Conservation (phyloP, 139 green algal species). For the Haematococcus lacustris region DNA sequence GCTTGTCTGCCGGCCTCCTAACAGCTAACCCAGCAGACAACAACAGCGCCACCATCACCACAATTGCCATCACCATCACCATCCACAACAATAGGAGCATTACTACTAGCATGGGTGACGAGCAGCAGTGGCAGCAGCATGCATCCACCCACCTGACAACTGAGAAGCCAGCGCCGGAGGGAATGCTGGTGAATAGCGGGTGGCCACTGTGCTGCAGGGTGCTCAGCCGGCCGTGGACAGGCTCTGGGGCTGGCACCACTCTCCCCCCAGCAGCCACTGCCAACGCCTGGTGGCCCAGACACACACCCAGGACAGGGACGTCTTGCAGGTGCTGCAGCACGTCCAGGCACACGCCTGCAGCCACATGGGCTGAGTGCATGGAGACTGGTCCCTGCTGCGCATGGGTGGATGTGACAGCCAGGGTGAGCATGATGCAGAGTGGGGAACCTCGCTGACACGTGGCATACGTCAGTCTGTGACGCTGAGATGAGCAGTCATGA, state of each 20-base stretch:
- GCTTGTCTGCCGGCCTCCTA: too few species aligned
- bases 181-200: slow-evolving; percentile 73
- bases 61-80: neutral
- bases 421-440: too few species aligned
- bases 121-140: too few species aligned
- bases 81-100: too few species aligned
- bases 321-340: slow-evolving; percentile 44
- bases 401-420: neutral
- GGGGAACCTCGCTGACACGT: too few species aligned
- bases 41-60: too few species aligned
- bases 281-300: slow-evolving; percentile 92
- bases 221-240: slow-evolving; percentile 85
- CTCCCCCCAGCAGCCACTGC: slow-evolving; percentile 60
- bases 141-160: slow-evolving; percentile 46
- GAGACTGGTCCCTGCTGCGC: neutral
- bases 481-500: too few species aligned
- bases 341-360: slow-evolving; percentile 68
- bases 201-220: slow-evolving; percentile 64
- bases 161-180: slow-evolving; percentile 53
- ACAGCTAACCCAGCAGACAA: neutral
- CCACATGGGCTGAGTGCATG: too few species aligned
- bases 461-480: too few species aligned
- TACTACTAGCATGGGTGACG: neutral
- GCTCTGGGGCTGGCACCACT: slow-evolving; percentile 71
- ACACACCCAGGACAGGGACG: slow-evolving; percentile 91